Evolutionary conservation across 2,329 filamentous ascomycete species (phyloP), one percentile per base, ranked within the genome.

Genomic region (Apiospora malaysiana): DNA sequence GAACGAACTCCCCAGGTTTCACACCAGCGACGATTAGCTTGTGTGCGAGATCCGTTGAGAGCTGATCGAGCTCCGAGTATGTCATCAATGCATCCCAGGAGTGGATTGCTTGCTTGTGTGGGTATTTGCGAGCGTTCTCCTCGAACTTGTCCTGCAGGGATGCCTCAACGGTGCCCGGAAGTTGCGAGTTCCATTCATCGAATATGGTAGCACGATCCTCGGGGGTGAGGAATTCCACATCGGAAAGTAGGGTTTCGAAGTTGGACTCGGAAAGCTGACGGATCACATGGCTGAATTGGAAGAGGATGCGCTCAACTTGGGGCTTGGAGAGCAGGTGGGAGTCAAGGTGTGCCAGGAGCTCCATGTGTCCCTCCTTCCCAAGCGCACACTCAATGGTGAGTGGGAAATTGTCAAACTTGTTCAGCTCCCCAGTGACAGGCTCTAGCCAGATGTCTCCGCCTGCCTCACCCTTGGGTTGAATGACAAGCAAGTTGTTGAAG

Each of bases 401-500:
- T 23, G 70, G 70, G 66, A 68, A 68, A 37, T 49, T 68, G 25
- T 69, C 68, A 21, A 71, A 71, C 27, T 45, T 45, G 27, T 49
- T 46, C 66, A 68, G 46, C 21, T 32, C 63, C 6, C 45, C 70
- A 5, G 68, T 25, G 5, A 65, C 63, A 2, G 56, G 56, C 2
- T 27, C 21, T 23, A 71, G 63, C 59, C 68, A 67, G 16, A 18
- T 21, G 0, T 51, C 32, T 0, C 42, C 18, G 40, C 65, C 43
- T 0, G 10, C 42, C 7, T 66, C 46, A n/a, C 47, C 12, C 10
- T 70, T 51, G 18, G 75, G 72, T 21, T 84, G 82, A 32, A 84
- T 78, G 23, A 82, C 78, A 2, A 85, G 74, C 23, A 82, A 75
- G 25, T 81, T 84, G 46, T 80, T 80, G 63, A 72, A 72, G 9